Base-by-base conservation (phyloP, 2,329 filamentous ascomycete species). In the Penicillium sp. region DNA sequence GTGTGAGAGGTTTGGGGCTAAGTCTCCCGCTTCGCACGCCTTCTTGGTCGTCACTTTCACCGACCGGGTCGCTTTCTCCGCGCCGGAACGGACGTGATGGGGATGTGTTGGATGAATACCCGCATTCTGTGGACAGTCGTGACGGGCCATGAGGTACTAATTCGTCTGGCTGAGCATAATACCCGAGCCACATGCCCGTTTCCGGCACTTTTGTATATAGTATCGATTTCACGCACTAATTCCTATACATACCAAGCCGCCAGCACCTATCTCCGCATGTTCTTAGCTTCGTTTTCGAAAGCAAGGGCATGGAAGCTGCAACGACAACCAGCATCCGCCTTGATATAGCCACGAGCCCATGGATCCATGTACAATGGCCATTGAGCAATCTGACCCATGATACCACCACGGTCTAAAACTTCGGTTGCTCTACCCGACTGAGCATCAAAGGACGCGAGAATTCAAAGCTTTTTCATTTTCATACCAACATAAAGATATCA, bases 1-100 rank as follows among this genome's bases (percentile, higher is more conserved):
- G 69, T 55, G 57, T 70, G 5, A 75, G 74, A 22, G 74, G 75
- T 1, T 61, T 76, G n/a, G 75, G 75, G 1, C 60, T 78, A 41
- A 72, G 69, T 51, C 66, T 74, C 6, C 64, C 68, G 8, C 60
- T 71, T 6, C 69, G 69, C 5, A 68, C 70, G 2, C 73, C 73
- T 0, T 73, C 74, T 11, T 74, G 71, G 67, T 71, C 72, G 8
- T 69, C 73, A 12, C 57, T 72, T 12, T 75, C 74, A 5, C 67
- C 68, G 2, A 66, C 70, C 11, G 69, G 71, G 10, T 69, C 73
- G 6, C 50, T 69, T 0, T 73, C 71, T 0, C 67, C 64, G 11
- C 67, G 53, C 28, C 45, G 45, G 7, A 55, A 28, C 31, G 55
- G 54, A 5, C 58, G 43, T n/a, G 60, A 67, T n/a, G 63, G 63